Conservation (phyloP, 768 basidiomycete species). For the Candolleomyces eurysporus region DNA sequence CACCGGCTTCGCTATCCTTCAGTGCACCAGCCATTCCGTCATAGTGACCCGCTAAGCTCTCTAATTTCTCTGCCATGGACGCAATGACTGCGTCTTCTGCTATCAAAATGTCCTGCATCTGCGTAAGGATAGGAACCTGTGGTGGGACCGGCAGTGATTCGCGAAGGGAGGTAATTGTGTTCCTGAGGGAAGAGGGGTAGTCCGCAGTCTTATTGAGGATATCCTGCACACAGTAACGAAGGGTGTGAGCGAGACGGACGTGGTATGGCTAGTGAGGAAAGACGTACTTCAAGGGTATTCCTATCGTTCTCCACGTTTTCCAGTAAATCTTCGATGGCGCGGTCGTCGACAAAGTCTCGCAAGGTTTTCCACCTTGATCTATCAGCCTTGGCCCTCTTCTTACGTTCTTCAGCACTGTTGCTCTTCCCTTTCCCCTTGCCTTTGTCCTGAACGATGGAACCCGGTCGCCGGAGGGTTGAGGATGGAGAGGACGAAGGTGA, state of each 20-base stretch:
- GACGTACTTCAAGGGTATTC: constrained; percentile 61
- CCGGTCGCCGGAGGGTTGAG: constrained; percentile 26
- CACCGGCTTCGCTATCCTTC: constrained; percentile 67
- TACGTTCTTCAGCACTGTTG: background rate
- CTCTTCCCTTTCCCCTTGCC: constrained; percentile 15
- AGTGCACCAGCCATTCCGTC: constrained; percentile 72
- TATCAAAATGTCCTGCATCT: constrained; percentile 48
- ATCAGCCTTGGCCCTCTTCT: constrained; percentile 34
- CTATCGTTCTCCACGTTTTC: constrained; percentile 75
- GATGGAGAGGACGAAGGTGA: constrained; percentile 28
- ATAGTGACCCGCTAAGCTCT: constrained; percentile 72
- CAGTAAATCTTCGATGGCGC: constrained; percentile 72
- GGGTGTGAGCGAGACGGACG: background rate
- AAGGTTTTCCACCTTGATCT: constrained; percentile 75
- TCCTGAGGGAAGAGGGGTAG: constrained; percentile 62
- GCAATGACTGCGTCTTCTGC: constrained; percentile 56
- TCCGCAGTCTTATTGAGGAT: constrained; percentile 60
- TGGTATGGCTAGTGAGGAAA: background rate
- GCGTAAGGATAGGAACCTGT: constrained; percentile 19
- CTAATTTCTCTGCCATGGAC: constrained; percentile 72
- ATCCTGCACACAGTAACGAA: constrained; percentile 39
- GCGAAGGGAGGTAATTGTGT: constrained; percentile 55
- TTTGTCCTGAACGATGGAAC: constrained; percentile 11
- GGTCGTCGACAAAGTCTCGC: constrained; percentile 84
- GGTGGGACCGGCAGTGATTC: constrained; percentile 41